Percentiles rank a stretch among this genome's conserved stretches.
These are phyloP conservation scores for Alternaria viburni DNA, from an alignment of 2,329 filamentous ascomycete species.

Conservation along the genomic window DNA sequence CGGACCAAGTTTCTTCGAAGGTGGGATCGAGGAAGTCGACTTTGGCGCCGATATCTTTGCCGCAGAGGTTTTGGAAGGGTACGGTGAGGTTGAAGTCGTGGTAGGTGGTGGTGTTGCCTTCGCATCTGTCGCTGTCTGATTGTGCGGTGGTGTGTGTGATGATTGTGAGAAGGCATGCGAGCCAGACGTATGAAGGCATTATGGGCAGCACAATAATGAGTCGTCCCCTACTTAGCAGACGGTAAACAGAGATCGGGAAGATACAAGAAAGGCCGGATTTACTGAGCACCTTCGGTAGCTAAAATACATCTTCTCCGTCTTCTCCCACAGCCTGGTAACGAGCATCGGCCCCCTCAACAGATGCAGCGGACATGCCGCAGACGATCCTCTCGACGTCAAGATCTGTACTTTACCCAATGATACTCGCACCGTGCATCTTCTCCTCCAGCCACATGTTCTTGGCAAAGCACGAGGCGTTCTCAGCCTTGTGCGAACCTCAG, in stretches of 20 bases:
- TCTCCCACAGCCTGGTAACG: not conserved
- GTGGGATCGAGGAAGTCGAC: slow-evolving; percentile 9
- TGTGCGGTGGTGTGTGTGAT: not conserved
- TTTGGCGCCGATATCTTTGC: slow-evolving; percentile 11
- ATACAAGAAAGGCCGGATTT: not conserved
- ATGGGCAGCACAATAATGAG: not conserved
- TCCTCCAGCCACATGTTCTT: not conserved
- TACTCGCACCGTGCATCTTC: not conserved
- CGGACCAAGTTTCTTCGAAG: not conserved
- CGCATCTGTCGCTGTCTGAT: not conserved
- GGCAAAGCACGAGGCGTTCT: not conserved
- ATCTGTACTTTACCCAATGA: not conserved
- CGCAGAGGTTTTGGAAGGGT: slow-evolving; percentile 15
- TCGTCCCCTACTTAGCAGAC: too few species aligned
- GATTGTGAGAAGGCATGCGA: not conserved
- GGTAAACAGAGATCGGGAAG: too few species aligned
- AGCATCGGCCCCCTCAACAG: not conserved
- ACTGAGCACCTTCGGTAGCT: not conserved
- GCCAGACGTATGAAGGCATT: not conserved
- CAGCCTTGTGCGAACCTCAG: not conserved
- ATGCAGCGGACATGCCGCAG: not conserved
- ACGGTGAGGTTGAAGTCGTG: not conserved
- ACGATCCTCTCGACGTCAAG: not conserved
- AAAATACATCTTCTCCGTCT: not conserved
- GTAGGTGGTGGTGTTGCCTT: not conserved